Conservation (phyloP, 148 eudicot species). For the Vaccinium vitisidaea region DNA sequence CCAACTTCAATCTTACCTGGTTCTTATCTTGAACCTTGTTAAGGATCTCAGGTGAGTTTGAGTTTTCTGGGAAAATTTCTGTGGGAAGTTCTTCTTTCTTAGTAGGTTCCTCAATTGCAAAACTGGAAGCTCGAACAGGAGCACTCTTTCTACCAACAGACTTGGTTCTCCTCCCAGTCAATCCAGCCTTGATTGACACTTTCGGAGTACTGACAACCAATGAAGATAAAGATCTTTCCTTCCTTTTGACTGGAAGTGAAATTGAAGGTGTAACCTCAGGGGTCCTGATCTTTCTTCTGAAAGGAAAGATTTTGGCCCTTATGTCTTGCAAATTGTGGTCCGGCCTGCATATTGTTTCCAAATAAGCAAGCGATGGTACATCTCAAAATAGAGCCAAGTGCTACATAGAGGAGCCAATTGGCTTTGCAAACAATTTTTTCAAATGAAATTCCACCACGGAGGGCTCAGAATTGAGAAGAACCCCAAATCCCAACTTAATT, state of each 20-base stretch:
- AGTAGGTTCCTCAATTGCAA: slow-evolving; percentile 35
- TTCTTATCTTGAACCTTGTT: slow-evolving; percentile 47
- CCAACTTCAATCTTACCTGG: slow-evolving; percentile 42
- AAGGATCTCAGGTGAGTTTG: slow-evolving; percentile 56
- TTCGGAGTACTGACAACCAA: slow-evolving; percentile 70
- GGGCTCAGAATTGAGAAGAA: neutral
- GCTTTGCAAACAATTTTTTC: neutral
- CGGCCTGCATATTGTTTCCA: slow-evolving; percentile 43
- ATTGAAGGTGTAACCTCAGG: slow-evolving; percentile 44
- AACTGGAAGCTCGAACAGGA: slow-evolving; percentile 39
- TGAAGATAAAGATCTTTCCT: slow-evolving; percentile 75
- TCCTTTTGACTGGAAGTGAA: slow-evolving; percentile 60
- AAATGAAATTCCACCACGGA: neutral
- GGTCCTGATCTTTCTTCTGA: slow-evolving; percentile 49
- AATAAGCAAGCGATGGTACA: neutral
- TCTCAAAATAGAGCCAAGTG: neutral
- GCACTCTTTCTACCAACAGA: slow-evolving; percentile 48
- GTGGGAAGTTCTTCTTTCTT: slow-evolving; percentile 45
- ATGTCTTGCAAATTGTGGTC: slow-evolving; percentile 77
- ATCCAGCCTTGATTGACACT: slow-evolving; percentile 47
- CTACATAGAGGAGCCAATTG: neutral
- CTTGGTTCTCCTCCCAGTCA: slow-evolving; percentile 60
- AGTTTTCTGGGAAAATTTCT: slow-evolving; percentile 45
- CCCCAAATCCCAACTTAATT: neutral
- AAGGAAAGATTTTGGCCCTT: slow-evolving; percentile 60